Evolutionary conservation across 495 filamentous ascomycete genomes (phyloP), one percentile per base, ranked within the genome.

Genomic region (Jackrogersella multiformis): DNA sequence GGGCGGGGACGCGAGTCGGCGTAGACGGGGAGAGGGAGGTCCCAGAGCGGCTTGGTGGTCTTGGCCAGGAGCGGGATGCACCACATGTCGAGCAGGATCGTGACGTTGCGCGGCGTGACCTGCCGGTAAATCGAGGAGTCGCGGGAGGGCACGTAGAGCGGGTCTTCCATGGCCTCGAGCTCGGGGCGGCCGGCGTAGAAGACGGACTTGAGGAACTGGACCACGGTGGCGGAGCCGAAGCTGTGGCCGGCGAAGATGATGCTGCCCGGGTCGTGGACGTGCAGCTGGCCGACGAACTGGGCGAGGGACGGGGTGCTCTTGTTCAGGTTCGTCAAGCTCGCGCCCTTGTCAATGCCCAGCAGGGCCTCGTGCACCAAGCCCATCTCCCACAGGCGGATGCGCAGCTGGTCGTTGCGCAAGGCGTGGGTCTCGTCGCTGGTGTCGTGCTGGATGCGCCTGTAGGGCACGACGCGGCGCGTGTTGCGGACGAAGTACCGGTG

Each of bases 41-140:
- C 79, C 78, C 82, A 88, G 32, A 92, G 85, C 66, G 83, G 80
- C 2, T 73, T 65, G 1, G 87, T 87, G 4, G 81, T 69, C 2
- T 76, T 77, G 5, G 86, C 82, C 4, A 84, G 78, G 7, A 93
- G 79, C 0, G 91, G 89, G 32, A 93, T 76, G 45, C 83, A 83
- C 92, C 92, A 94, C 69, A 90, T 81, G 66, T 94, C 91, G 12
- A 94, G 84, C 0, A 94, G 76, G 23, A 90, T 77, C 0, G 87
- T 74, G 0, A 89, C 82, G 13, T 84, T 87, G 8, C 78, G 61
- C 1, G 85, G 78, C 0, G 88, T 91, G 59, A 94, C 84, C 64
- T 94, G 91, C 1, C 72, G 56, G 7, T 72, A 69, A 18, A 92
- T 78, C 0, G 77, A 62, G 0, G 83, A 88, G 59, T 76, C 69